Evolutionary conservation across 2,329 filamentous ascomycete genomes (phyloP), one percentile per base, ranked within the genome.

Genomic region (Calonectria montana): DNA sequence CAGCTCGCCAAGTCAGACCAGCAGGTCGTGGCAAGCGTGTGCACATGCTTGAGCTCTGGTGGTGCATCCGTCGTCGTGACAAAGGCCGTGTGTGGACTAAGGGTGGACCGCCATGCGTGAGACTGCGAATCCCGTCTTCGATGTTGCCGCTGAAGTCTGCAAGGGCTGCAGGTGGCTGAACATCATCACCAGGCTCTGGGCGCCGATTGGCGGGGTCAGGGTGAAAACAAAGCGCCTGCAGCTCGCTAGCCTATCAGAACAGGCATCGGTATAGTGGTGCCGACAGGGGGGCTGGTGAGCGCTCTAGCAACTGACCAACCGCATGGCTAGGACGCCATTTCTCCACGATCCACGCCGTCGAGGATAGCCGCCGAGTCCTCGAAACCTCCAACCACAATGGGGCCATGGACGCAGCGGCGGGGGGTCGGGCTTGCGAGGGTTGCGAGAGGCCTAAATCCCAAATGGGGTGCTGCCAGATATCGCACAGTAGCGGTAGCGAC

Each of bases 101-200:
- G 48, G 66, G 67, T 72, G 69, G 71, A 67, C 59, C 65, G 23
- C 43, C 43, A 41, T 41, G 37, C 27, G 65, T 61, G 53, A 68
- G 62, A 59, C 72, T 59, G 76, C 81, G 80, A 83, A 83, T 82
- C 80, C 77, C 61, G 74, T 69, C 35, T 73, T 76, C 68, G 75
- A 76, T 80, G 79, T 88, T 87, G 82, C 86, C 86, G 86, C 86
- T 86, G 81, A 80, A 73, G 76, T 74, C 80, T 86, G 84, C 83
- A 84, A 76, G 78, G 76, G 74, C 80, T 86, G 84, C 83, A 84
- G 77, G 78, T 81, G 82, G 81, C 81, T 82, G 82, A 75, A 74
- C 74, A 78, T 80, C 79, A 82, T 87, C 86, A 87, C 85, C 77
- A 74, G 70, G 66, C 55, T 71, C 69, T 53, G 69, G 61, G 18